Base-by-base conservation (phyloP, 495 filamentous ascomycete genomes). In the Neurospora tetraspora region DNA sequence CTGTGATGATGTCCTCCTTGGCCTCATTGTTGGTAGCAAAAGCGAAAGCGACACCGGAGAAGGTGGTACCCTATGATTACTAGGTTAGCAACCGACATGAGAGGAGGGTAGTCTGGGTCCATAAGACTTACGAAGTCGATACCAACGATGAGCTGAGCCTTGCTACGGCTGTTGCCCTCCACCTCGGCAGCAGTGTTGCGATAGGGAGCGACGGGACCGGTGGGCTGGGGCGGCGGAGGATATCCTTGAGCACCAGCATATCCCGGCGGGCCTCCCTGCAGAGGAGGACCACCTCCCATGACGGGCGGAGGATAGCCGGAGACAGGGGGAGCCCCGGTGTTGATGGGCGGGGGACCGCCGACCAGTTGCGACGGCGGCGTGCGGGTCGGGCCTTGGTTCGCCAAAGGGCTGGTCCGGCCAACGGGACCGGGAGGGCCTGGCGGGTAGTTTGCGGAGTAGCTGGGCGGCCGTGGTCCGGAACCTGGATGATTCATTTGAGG, bases 161-260 rank as follows among this genome's bases (percentile, higher is more conserved):
- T 93, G 79, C 88, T 92, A 77, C 93, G 87, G 77, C 92, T 93
- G 71, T 89, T 91, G 37, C 92, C 94, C 76, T 97, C 94, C 34
- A 97, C 92, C 81, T 98, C 96, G 42, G 91, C 91, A 70, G 88
- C 88, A 69, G 87, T 83, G 72, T 86, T 84, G 42, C 83, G 79
- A 77, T 88, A 89, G 34, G 87, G 83, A 7, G 79, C 77, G 39
- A 71, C 79, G 53, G 81, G 81, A 2, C 80, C 80, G 31, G 78
- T 74, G 31, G 83, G 81, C 79, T 85, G 76, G 76, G 84, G 76
- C 73, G 84, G 81, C 74, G 81, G 78, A 38, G 84, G 77, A 76
- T 86, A 81, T 79, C 82, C 81, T 47, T 78, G 27, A 71, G 77
- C 74, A 76, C 79, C 76, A 76, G 78, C 79, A 72, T 83, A 80